phyloP scores from a whole-genome alignment of 2,329 filamentous ascomycete species.

The Sarocladium kiliense region DNA sequence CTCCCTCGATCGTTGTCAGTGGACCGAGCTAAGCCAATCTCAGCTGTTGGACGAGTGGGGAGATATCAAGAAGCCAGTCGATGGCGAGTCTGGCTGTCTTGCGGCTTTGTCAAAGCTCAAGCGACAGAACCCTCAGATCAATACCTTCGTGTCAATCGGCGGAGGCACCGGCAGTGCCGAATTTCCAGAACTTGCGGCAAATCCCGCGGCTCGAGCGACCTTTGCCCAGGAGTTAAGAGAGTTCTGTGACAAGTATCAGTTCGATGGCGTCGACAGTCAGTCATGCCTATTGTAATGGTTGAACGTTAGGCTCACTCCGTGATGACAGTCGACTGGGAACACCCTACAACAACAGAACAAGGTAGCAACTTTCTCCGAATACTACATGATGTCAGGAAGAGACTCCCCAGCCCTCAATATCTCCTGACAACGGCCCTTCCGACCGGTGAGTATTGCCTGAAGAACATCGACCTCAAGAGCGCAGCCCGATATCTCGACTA shows the following conservation, averaged over 20 bases:
- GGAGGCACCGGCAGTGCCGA: conserved; percentile 58
- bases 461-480: conserved; percentile 50
- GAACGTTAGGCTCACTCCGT: not conserved
- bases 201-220: conserved; percentile 37
- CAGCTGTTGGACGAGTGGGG: conserved; percentile 56
- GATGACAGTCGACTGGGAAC: conserved; percentile 61
- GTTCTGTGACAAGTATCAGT: conserved; percentile 50
- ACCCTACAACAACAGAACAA: conserved; percentile 47
- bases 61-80: conserved; percentile 54
- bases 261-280: conserved; percentile 62
- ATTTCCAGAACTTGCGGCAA: conserved; percentile 52
- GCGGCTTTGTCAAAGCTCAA: conserved; percentile 55
- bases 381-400: conserved; percentile 47
- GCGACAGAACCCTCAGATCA: conserved; percentile 47
- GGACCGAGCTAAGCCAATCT: not conserved
- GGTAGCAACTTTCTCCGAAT: conserved; percentile 54
- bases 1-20: not conserved
- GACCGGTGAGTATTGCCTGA: conserved; percentile 56
- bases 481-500: conserved; percentile 51
- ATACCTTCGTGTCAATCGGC: conserved; percentile 60
- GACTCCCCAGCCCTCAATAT: conserved; percentile 50
- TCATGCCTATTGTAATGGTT: not conserved
- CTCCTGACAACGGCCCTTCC: conserved; percentile 58
- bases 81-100: conserved; percentile 55
- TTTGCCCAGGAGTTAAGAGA: conserved; percentile 50